Evolutionary conservation across 129 eudicot species (phyloP), one percentile per base, ranked within the genome.

Genomic region (Centella asiatica): DNA sequence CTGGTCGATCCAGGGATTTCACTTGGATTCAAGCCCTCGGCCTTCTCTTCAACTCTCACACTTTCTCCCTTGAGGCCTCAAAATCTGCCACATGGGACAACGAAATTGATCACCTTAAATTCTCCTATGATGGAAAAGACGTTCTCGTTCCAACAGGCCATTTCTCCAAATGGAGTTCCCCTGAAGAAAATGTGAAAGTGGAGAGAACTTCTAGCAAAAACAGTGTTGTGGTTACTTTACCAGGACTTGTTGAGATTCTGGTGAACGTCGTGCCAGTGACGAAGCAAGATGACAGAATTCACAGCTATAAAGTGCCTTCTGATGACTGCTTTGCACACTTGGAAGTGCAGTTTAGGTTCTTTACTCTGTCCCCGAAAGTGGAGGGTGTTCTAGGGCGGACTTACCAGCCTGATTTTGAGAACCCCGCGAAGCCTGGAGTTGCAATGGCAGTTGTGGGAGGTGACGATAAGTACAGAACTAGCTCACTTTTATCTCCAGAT

Each of bases 21-120:
- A 81, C 87, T 33, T 81, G 87, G 87, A 77, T 81, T 72, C 83
- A 81, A 71, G 87, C 80, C 53, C 60, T 81, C 36, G 83, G 83
- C 44, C 54, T 81, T 71, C 75, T 59, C 68, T 81, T 71, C 57
- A 64, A 69, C 54, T 69, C 74, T 39, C 83, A 77, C 45, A 77
- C 69, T 23, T 74, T 81, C 68, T 71, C 81, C 39, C 73, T 81
- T 3, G 83, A 77, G 69, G 87, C 87, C 36, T 74, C 75, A 5
- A 77, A 20, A 44, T 60, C 81, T 26, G 46, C 69, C 36, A 71
- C 69, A 46, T 81, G 87, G 87, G 66, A 70, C 36, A 60, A 74
- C 26, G 42, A 81, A 4, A 73, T 74, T 40, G 83, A 81, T 49
- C 78, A 77, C 37, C 62, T 77, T 5, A 71, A 70, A 44, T 68